phyloP scores from a whole-genome alignment of 305 asterid genomes.

The Fraxinus sp. region DNA sequence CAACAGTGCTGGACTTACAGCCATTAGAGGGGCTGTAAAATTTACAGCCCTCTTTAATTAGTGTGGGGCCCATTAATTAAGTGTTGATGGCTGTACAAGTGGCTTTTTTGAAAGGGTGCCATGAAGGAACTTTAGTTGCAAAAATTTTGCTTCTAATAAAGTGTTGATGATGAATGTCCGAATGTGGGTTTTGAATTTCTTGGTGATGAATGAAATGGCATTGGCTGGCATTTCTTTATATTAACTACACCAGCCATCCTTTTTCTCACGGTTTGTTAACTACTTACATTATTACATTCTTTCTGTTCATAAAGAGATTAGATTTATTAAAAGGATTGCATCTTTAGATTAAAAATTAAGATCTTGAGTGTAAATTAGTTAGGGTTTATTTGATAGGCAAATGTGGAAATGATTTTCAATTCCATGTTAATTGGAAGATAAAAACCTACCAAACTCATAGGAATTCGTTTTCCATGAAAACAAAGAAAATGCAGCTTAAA shows the following conservation, averaged over 20 bases:
- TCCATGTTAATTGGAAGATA: no score
- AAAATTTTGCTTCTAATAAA: neutral
- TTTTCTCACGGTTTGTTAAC: neutral
- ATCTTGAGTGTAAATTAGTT: neutral
- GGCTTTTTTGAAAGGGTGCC: neutral
- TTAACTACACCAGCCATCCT: slow-evolving; percentile 23
- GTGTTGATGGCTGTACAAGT: no score
- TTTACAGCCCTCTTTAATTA: no score
- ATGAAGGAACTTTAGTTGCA: neutral
- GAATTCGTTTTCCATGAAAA: no score
- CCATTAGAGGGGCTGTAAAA: no score
- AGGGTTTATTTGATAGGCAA: no score
- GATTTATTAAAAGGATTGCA: slow-evolving; percentile 11
- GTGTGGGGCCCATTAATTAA: no score
- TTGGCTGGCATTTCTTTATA: slow-evolving; percentile 35
- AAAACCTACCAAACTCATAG: no score
- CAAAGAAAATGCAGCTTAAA: no score
- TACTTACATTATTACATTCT: neutral
- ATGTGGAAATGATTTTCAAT: no score
- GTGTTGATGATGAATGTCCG: neutral
- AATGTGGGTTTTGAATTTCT: neutral
- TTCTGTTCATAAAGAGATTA: slow-evolving; percentile 10
- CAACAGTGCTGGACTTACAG: no score
- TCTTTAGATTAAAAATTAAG: neutral
- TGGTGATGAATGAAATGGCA: neutral